These are phyloP conservation scores for Porogramme epimiltina DNA, from an alignment of 1,284 basidiomycete genomes.

Conservation along the genomic window DNA sequence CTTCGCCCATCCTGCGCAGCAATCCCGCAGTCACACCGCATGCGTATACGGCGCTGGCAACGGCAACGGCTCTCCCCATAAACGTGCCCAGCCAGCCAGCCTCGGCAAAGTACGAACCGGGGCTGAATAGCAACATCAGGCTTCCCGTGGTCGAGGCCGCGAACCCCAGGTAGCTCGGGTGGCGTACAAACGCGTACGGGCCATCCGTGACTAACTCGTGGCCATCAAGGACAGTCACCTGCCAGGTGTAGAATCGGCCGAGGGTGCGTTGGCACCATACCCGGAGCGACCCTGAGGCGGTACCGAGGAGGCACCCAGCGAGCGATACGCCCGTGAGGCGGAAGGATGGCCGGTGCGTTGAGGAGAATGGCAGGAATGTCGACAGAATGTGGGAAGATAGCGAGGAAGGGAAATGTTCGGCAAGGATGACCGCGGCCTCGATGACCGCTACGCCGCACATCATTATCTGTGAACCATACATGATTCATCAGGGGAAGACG, in stretches of 20 bases:
- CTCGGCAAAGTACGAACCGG: constrained; percentile 5
- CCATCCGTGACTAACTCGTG: constrained; percentile 19
- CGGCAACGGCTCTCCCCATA: neutral
- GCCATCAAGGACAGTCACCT: constrained; percentile 9
- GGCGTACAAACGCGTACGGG: constrained; percentile 19
- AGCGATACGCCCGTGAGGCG: neutral
- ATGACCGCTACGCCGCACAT: neutral
- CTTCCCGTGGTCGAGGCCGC: neutral
- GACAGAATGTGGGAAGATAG: neutral
- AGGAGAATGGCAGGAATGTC: neutral
- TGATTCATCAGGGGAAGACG: too few relatives aligned
- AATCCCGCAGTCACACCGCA: neutral
- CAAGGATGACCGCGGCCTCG: constrained; percentile 7
- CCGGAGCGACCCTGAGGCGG: constrained; percentile 3
- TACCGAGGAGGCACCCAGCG: neutral
- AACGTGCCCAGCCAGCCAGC: neutral
- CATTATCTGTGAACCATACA: too few relatives aligned
- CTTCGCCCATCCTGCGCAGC: constrained; percentile 4
- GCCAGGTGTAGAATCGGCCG: constrained; percentile 16
- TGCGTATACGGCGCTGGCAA: neutral
- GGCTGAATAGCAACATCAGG: neutral
- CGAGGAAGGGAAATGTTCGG: neutral
- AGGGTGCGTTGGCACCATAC: constrained; percentile 9
- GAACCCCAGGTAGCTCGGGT: constrained; percentile 11
- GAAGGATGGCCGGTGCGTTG: neutral